Evolutionary conservation across 345 rosid species (phyloP).

Genomic region (Ceriops tagal): DNA sequence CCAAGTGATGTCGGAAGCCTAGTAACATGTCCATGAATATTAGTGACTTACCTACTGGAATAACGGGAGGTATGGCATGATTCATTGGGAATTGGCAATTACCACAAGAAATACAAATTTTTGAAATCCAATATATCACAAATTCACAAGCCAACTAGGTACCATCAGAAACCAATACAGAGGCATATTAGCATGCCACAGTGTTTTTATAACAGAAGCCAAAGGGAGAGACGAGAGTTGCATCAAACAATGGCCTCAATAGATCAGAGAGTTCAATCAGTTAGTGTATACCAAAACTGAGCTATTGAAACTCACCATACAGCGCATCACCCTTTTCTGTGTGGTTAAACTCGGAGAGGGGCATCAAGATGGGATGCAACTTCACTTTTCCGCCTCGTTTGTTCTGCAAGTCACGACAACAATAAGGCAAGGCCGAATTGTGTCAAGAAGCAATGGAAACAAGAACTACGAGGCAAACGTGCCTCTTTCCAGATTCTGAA

Average conservation of each 20-base stretch:
- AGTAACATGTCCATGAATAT: no score
- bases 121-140: no score
- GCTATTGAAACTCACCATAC: slow-evolving; percentile 19
- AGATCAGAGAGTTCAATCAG: neutral
- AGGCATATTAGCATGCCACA: neutral
- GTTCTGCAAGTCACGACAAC: slow-evolving; percentile 19
- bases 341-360: slow-evolving; percentile 29
- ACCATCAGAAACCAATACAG: neutral
- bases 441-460: neutral
- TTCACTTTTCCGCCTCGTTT: slow-evolving; percentile 38
- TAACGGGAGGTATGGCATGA: no score
- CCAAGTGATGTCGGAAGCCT: no score
- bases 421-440: neutral
- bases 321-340: slow-evolving; percentile 29
- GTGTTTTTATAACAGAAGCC: neutral
- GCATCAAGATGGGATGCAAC: slow-evolving; percentile 28
- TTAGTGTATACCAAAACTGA: neutral
- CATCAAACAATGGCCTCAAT: neutral
- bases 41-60: no score
- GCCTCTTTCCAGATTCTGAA: neutral
- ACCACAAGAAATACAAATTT: no score
- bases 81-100: no score
- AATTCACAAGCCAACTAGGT: neutral
- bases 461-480: neutral
- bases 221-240: neutral